Evolutionary conservation across 371 early-diverging fungal genomes (phyloP), one percentile per base, ranked within the genome.

Genomic region (Mucor lusitanicus): DNA sequence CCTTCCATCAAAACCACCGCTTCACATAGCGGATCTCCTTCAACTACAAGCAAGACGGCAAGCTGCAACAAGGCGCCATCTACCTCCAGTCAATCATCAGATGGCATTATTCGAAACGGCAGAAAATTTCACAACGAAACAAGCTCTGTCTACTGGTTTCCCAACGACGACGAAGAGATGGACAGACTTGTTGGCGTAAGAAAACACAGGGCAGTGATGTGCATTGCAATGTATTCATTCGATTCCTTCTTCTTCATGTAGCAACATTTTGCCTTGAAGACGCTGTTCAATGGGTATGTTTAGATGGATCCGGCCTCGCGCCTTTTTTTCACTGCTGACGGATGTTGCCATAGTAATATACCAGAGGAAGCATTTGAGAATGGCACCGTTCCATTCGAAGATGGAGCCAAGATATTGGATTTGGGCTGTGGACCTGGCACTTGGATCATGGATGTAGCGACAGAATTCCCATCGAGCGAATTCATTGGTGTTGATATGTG

Each of bases 381-480:
- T 28, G 17, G 50, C 12, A 27, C 6, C 0, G n/a, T 64, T 25
- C 44, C 59, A 15, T 37, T 65, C 46, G 28, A 63, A 54, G 21
- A 66, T 17, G 68, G 55, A 21, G 60, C 59, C 4, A 61, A 76
- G 27, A 72, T 84, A 1, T 70, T 85, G 9, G 85, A 82, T 63
- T 78, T 85, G 23, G 85, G 85, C 13, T 85, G 83, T 62, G 85
- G 82, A 2, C 82, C 82, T 21, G 87, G 87, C 8, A 82, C 85
- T 17, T 87, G 87, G 87, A 73, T 83, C 37, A 71, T 87, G 76
- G 87, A 87, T 67, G 77, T 85, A 63, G 83, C 86, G 0, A 88
- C 88, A 9, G 88, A 86, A 54, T 79, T 71, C 59, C 86, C 86
- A 15, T 76, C 73, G 8, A 77, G 81, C 55, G 77, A 88, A 60